Percentiles rank a stretch among this genome's conserved stretches.
Evolutionary conservation across 768 basidiomycete genomes (phyloP).

Genomic region (Rhodotorula graminis): DNA sequence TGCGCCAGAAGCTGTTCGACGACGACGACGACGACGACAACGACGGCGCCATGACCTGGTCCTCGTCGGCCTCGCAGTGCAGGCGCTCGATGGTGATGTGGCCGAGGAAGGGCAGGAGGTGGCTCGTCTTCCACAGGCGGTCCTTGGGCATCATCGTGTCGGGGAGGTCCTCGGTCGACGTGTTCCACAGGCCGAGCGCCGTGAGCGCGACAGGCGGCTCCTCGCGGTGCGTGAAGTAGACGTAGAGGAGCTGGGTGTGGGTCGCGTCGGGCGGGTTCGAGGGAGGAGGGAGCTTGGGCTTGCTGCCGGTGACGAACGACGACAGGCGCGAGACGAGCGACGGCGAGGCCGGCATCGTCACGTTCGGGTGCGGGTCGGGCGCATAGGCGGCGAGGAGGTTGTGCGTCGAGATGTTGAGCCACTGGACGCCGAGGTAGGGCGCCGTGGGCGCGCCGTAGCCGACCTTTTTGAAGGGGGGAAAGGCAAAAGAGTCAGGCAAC

Average conservation of each 20-base stretch:
- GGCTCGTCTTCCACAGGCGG: conserved; percentile 48
- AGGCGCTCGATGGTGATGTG: conserved; percentile 50
- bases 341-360: background rate
- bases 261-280: conserved; percentile 49
- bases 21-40: background rate
- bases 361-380: conserved; percentile 20
- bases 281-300: conserved; percentile 44
- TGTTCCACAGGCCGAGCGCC: conserved; percentile 50
- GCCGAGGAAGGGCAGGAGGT: conserved; percentile 50
- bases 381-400: conserved; percentile 24
- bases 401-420: conserved; percentile 46
- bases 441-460: conserved; percentile 47
- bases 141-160: conserved; percentile 29
- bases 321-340: background rate
- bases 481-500: too few species aligned
- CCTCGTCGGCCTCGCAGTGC: conserved; percentile 25
- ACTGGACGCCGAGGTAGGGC: conserved; percentile 48
- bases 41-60: background rate
- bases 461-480: conserved; percentile 25
- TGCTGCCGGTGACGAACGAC: background rate
- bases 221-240: conserved; percentile 51
- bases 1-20: background rate
- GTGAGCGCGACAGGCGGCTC: conserved; percentile 49
- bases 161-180: conserved; percentile 38
- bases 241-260: conserved; percentile 48